Conservation (phyloP, 352 stramenopile genomes). For the Halophytophthora polymorphica region DNA sequence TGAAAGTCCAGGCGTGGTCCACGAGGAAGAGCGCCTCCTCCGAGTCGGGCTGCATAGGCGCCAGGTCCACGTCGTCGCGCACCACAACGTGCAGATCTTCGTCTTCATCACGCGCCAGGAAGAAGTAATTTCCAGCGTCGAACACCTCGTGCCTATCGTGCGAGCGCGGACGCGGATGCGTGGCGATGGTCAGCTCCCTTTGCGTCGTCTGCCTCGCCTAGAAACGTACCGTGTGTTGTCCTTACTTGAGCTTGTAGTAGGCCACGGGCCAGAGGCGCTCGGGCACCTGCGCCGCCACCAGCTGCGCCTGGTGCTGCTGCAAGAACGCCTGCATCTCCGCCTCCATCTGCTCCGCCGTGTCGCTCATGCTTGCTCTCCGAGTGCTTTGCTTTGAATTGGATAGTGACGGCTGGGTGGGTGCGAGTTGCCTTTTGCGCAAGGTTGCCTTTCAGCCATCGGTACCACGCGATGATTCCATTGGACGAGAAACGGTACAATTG, state of each 20-base stretch:
- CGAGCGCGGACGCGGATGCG: slow-evolving; percentile 4
- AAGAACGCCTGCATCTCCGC: slow-evolving; percentile 44
- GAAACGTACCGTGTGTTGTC: not conserved
- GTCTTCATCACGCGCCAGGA: slow-evolving; percentile 43
- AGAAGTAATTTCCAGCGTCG: slow-evolving; percentile 47
- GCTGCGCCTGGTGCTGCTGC: slow-evolving; percentile 39
- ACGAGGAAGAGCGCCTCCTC: slow-evolving; percentile 46
- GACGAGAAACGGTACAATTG: too few relatives aligned
- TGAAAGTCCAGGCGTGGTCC: slow-evolving; percentile 58
- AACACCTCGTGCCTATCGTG: slow-evolving; percentile 38
- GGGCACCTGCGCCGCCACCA: slow-evolving; percentile 35
- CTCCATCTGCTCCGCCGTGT: slow-evolving; percentile 19
- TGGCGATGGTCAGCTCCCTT: not conserved
- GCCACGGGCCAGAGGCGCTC: slow-evolving; percentile 38
- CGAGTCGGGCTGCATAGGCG: slow-evolving; percentile 29
- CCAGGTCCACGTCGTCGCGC: slow-evolving; percentile 39
- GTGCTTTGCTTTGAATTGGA: too few relatives aligned
- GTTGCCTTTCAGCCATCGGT: not conserved
- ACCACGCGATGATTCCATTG: too few relatives aligned
- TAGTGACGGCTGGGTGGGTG: too few relatives aligned
- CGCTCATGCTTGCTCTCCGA: not conserved
- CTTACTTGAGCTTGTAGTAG: slow-evolving; percentile 54
- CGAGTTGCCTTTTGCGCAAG: too few relatives aligned
- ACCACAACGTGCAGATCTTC: slow-evolving; percentile 43
- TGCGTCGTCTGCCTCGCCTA: too few relatives aligned